Conservation (phyloP, 106 monocot genomes). For the Vanilla planifolia region DNA sequence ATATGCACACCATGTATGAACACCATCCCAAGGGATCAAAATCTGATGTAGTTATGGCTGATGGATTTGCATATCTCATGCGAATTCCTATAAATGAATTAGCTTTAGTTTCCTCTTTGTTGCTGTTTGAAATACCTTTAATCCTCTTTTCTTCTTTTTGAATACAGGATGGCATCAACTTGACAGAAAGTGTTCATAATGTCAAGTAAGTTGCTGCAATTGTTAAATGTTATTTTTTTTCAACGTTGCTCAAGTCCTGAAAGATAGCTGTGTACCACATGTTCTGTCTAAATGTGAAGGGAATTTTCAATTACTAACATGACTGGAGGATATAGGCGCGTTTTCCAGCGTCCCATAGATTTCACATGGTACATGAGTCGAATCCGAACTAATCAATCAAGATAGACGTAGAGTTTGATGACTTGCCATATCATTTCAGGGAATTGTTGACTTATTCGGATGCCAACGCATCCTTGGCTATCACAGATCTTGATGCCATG, state of each 20-base stretch:
- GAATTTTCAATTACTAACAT: constrained; percentile 85
- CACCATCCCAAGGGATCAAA: too few relatives aligned
- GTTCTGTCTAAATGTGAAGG: constrained; percentile 25
- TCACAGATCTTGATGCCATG: constrained; percentile 74
- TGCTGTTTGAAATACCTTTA: too few relatives aligned
- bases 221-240: neutral
- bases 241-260: neutral
- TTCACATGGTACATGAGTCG: constrained; percentile 46
- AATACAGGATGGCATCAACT: constrained; percentile 74
- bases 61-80: too few relatives aligned
- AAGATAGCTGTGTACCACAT: neutral
- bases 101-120: too few relatives aligned
- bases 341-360: constrained; percentile 78
- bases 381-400: neutral
- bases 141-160: constrained; percentile 11
- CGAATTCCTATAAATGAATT: too few relatives aligned
- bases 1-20: too few relatives aligned
- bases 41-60: too few relatives aligned
- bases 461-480: constrained; percentile 35
- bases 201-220: constrained; percentile 56
- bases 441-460: constrained; percentile 63
- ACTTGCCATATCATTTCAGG: constrained; percentile 43
- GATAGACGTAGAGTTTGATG: constrained; percentile 1
- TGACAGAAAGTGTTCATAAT: constrained; percentile 72
- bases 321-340: constrained; percentile 74